These are phyloP conservation scores for Tuber indicum DNA, from an alignment of 495 filamentous ascomycete species.

Conservation along the genomic window DNA sequence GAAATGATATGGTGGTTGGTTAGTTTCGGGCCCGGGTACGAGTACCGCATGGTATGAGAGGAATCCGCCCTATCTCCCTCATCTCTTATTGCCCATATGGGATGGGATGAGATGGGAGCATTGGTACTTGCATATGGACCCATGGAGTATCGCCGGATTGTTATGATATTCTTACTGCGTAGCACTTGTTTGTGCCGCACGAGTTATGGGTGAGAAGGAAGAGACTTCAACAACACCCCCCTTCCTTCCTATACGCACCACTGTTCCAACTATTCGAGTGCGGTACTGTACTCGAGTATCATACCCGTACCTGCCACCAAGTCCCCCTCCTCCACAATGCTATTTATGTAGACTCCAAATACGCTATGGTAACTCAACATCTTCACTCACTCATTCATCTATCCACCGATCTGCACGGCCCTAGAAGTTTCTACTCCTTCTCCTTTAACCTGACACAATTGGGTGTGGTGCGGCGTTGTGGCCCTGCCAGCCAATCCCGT, in stretches of 20 bases:
- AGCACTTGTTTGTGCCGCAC: background rate
- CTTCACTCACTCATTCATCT: background rate
- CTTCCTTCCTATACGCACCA: background rate
- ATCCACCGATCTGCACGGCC: background rate
- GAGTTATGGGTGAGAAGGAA: too few relatives aligned
- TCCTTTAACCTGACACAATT: background rate
- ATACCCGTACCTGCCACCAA: background rate
- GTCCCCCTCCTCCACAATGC: background rate
- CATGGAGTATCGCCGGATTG: background rate
- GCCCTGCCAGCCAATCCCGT: background rate
- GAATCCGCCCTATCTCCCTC: background rate
- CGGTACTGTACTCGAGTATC: background rate
- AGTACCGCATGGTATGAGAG: background rate
- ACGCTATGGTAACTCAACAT: background rate
- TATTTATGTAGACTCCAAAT: background rate
- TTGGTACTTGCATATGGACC: background rate
- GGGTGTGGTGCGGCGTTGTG: background rate
- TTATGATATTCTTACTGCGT: background rate
- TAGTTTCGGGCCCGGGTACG: background rate
- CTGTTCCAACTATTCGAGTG: background rate
- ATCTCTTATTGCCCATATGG: background rate
- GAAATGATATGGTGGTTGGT: too few relatives aligned
- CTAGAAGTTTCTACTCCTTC: background rate
- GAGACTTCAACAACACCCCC: background rate
- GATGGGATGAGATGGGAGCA: background rate